These are phyloP conservation scores for Fusarium hostae DNA, from an alignment of 2,329 filamentous ascomycete species.

Conservation along the genomic window DNA sequence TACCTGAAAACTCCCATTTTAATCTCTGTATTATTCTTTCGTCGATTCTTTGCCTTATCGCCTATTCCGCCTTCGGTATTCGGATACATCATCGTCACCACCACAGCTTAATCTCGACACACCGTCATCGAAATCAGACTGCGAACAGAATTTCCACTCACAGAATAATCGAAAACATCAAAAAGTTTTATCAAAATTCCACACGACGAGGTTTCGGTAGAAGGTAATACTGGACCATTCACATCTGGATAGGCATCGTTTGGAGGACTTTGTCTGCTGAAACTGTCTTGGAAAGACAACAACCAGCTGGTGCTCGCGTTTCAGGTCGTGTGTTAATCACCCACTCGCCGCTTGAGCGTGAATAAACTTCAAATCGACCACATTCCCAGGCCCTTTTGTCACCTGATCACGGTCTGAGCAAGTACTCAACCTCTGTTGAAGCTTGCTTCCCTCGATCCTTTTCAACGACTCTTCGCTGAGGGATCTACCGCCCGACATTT, in stretches of 20 bases:
- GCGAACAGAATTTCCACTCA: slow-evolving; percentile 37
- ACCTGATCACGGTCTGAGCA: slow-evolving; percentile 29
- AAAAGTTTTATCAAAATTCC: slow-evolving; percentile 37
- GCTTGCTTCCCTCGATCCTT: slow-evolving; percentile 27
- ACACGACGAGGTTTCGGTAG: slow-evolving; percentile 29
- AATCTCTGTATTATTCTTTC: slow-evolving; percentile 46
- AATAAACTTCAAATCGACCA: slow-evolving; percentile 27
- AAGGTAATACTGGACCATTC: slow-evolving; percentile 32
- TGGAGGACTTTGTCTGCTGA: slow-evolving; percentile 33
- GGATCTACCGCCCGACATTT: slow-evolving; percentile 17
- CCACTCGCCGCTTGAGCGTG: slow-evolving; percentile 40
- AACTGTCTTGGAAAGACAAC: slow-evolving; percentile 37
- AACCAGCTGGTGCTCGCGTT: slow-evolving; percentile 42
- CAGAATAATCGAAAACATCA: slow-evolving; percentile 44
- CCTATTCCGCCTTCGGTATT: slow-evolving; percentile 28
- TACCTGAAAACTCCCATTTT: slow-evolving; percentile 41
- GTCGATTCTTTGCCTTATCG: slow-evolving; percentile 45
- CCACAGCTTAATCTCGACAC: slow-evolving; percentile 42
- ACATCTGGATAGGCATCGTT: slow-evolving; percentile 38
- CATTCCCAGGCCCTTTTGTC: slow-evolving; percentile 19
- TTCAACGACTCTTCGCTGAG: slow-evolving; percentile 11
- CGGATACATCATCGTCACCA: slow-evolving; percentile 21
- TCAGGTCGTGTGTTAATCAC: slow-evolving; percentile 39
- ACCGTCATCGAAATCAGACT: slow-evolving; percentile 38
- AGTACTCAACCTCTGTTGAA: slow-evolving; percentile 19